Conservation (phyloP, 768 basidiomycete genomes). For the Collybia sp. region DNA sequence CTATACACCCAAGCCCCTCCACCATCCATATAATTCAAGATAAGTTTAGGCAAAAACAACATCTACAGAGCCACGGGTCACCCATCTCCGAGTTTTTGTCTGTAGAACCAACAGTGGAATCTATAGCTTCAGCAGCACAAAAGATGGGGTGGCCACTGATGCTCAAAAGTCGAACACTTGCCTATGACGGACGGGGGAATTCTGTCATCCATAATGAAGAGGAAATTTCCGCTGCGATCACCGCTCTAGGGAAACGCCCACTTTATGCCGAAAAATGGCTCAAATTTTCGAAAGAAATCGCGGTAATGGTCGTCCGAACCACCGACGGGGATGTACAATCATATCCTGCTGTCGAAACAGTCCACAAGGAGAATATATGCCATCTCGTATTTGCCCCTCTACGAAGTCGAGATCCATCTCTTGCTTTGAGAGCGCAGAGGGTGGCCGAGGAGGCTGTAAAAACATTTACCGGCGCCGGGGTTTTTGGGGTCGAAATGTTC, state of each 20-base stretch:
- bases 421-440: constrained; percentile 55
- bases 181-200: constrained; percentile 96
- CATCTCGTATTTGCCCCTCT: constrained; percentile 91
- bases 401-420: constrained; percentile 48
- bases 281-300: constrained; percentile 83
- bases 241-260: constrained; percentile 56
- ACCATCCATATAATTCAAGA: constrained; percentile 90
- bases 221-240: constrained; percentile 47
- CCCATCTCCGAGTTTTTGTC: constrained; percentile 58
- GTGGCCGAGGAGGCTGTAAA: constrained; percentile 80
- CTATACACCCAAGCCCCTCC: constrained; percentile 72
- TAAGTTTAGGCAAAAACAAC: constrained; percentile 70
- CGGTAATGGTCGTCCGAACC: constrained; percentile 94
- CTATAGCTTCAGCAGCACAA: constrained; percentile 47
- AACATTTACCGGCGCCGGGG: constrained; percentile 81
- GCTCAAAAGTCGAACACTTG: constrained; percentile 93
- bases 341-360: constrained; percentile 92
- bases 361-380: constrained; percentile 92
- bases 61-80: constrained; percentile 60
- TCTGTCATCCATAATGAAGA: constrained; percentile 59
- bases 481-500: constrained; percentile 99
- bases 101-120: constrained; percentile 50
- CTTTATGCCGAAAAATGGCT: constrained; percentile 96
- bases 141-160: constrained; percentile 83
- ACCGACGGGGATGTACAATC: constrained; percentile 66